A percentile compares a stretch with the other conserved stretches of the same genome.
These are phyloP conservation scores for Acacia confusa DNA, from an alignment of 306 rosid genomes.

Conservation along the genomic window DNA sequence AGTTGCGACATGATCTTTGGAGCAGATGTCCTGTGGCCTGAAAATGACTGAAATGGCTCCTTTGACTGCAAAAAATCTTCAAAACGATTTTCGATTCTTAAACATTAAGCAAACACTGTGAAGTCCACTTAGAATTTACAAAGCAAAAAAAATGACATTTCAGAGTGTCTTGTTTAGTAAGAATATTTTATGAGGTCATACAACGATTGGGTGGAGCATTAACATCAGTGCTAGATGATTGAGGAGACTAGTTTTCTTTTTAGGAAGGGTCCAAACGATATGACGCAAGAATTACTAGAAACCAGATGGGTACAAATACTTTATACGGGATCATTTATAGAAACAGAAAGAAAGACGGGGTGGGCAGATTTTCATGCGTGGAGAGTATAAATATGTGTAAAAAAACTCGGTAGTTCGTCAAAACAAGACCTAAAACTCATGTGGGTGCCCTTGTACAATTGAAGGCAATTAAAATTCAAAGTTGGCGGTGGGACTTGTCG, in stretches of 20 bases:
- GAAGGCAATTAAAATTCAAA: not conserved
- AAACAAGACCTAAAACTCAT: conserved; percentile 16
- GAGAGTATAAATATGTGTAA: not conserved
- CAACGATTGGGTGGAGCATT: conserved; percentile 44
- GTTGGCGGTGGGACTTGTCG: conserved; percentile 31
- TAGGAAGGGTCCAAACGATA: conserved; percentile 17
- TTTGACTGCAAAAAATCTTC: conserved; percentile 66
- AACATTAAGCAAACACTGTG: conserved; percentile 22
- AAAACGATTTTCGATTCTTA: conserved; percentile 23
- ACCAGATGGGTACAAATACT: conserved; percentile 10
- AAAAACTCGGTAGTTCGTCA: not conserved
- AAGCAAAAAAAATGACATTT: not conserved
- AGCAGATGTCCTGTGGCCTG: conserved; percentile 41
- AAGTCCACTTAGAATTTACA: conserved; percentile 22
- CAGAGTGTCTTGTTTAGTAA: conserved; percentile 21
- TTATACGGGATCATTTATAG: not conserved
- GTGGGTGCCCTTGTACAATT: conserved; percentile 9
- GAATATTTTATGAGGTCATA: conserved; percentile 10
- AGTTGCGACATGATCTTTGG: conserved; percentile 48
- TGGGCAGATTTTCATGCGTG: not conserved
- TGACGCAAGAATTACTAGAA: not conserved
- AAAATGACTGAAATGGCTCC: conserved; percentile 72
- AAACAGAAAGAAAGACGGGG: conserved; percentile 8
- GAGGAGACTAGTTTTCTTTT: conserved; percentile 27
- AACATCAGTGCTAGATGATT: conserved; percentile 36